These are phyloP conservation scores for Zoysia matrella DNA, from an alignment of 202 grass and related monocot genomes.

Conservation along the genomic window DNA sequence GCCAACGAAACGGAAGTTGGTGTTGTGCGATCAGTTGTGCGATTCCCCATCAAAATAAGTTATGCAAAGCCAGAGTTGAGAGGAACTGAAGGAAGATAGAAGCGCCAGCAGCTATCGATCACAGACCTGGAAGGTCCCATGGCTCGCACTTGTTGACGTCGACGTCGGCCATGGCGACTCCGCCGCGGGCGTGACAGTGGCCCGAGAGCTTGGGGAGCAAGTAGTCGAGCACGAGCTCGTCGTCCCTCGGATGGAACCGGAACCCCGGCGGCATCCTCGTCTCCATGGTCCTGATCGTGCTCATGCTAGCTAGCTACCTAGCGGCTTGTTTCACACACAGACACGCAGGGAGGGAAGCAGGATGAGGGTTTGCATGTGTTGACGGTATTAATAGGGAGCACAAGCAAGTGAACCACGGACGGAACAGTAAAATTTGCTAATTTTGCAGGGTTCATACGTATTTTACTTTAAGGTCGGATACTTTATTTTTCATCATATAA, in stretches of 20 bases:
- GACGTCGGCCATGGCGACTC: constrained; percentile 53
- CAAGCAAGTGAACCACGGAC: constrained; percentile 30
- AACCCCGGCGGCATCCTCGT: constrained; percentile 12
- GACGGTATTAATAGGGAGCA: constrained; percentile 43
- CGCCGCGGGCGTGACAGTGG: background rate
- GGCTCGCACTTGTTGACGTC: constrained; percentile 49
- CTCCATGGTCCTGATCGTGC: constrained; percentile 64
- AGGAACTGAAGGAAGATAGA: too few relatives aligned
- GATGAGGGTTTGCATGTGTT: too few relatives aligned
- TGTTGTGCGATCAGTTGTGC: too few relatives aligned
- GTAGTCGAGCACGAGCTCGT: constrained; percentile 80
- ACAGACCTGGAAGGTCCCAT: constrained; percentile 68
- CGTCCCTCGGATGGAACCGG: constrained; percentile 14
- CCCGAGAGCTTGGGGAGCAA: constrained; percentile 18
- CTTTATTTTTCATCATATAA: too few relatives aligned
- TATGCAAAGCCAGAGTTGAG: too few relatives aligned
- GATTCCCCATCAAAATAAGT: too few relatives aligned
- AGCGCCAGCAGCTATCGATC: background rate
- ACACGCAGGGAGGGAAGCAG: too few relatives aligned
- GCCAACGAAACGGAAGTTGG: too few relatives aligned
- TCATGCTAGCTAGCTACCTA: constrained; percentile 41
- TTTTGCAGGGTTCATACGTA: background rate
- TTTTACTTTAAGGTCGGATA: background rate
- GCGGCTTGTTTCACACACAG: background rate
- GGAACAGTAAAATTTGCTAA: background rate